phyloP scores from a whole-genome alignment of 2,329 filamentous ascomycete species.

The Apiospora rasikravindrae region DNA sequence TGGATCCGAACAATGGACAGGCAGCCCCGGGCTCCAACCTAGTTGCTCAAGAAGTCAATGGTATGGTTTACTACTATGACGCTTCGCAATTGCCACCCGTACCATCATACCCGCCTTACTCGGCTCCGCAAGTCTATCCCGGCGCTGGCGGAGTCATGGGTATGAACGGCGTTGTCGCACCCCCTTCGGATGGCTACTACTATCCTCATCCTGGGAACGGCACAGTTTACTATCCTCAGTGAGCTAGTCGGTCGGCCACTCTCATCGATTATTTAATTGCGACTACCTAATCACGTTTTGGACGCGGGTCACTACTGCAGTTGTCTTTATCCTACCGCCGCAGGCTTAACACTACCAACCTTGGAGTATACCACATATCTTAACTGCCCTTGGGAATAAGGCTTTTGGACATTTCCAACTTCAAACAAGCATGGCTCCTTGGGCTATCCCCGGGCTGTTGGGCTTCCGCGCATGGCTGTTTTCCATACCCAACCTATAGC shows the following conservation, averaged over 20 bases:
- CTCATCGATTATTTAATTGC: constrained; percentile 2
- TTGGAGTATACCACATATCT: neutral
- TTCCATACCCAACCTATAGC: neutral
- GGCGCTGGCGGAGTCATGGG: constrained; percentile 61
- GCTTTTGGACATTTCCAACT: neutral
- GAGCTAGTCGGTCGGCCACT: constrained; percentile 33
- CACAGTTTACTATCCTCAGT: constrained; percentile 68
- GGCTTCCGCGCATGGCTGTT: neutral
- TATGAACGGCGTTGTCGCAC: constrained; percentile 83
- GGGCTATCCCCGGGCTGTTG: neutral
- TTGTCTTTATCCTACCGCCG: neutral
- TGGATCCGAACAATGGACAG: constrained; percentile 48
- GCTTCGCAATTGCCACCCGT: constrained; percentile 70
- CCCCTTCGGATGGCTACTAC: constrained; percentile 72
- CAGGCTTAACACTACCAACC: neutral
- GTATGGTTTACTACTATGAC: constrained; percentile 96
- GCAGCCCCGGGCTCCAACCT: constrained; percentile 60
- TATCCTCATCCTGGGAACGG: constrained; percentile 62
- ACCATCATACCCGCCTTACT: constrained; percentile 53
- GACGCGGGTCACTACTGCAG: neutral
- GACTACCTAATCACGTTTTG: constrained; percentile 6
- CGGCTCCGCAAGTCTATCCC: constrained; percentile 56
- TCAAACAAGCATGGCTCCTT: neutral
- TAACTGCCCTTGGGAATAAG: neutral
- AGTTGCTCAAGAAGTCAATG: constrained; percentile 87